Evolutionary conservation across 495 filamentous ascomycete species (phyloP).

Genomic region (Podospora pseudopauciseta): DNA sequence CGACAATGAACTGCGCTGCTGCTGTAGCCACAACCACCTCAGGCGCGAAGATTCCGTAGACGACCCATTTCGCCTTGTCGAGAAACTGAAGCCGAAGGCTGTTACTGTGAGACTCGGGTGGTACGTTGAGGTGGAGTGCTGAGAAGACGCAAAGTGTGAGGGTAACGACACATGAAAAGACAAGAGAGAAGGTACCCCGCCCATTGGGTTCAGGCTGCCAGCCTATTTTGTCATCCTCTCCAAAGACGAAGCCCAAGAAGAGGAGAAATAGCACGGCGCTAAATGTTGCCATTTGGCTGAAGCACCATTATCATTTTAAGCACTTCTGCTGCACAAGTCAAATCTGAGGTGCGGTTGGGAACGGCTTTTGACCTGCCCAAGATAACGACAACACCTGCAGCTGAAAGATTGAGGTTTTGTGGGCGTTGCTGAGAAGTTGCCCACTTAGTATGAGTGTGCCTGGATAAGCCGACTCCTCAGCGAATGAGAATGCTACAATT

Average conservation of each 20-base stretch:
- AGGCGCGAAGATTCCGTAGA: constrained; percentile 19
- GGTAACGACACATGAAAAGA: constrained; percentile 15
- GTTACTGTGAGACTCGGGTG: neutral
- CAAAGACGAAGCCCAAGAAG: neutral
- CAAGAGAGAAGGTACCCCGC: constrained; percentile 14
- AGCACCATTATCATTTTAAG: neutral
- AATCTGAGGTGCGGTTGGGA: too few species aligned
- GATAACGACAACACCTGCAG: too few species aligned
- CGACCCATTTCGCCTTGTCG: constrained; percentile 18
- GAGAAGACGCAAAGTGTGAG: constrained; percentile 22
- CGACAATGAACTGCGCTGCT: constrained; percentile 8
- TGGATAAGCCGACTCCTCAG: too few species aligned
- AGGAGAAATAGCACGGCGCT: neutral
- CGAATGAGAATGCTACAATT: too few species aligned
- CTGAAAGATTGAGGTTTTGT: neutral
- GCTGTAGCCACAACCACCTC: constrained; percentile 17
- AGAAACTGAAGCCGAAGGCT: constrained; percentile 1
- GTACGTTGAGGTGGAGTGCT: constrained; percentile 23
- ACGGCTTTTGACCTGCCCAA: neutral
- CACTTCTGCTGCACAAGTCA: neutral
- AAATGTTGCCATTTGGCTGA: neutral
- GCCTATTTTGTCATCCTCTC: neutral
- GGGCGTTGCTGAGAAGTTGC: neutral
- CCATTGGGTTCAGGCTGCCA: constrained; percentile 18
- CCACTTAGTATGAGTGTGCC: too few species aligned